A percentile compares a stretch with the other conserved stretches of the same genome.
These are phyloP conservation scores for Senna siamea DNA, from an alignment of 306 rosid species.

Conservation along the genomic window DNA sequence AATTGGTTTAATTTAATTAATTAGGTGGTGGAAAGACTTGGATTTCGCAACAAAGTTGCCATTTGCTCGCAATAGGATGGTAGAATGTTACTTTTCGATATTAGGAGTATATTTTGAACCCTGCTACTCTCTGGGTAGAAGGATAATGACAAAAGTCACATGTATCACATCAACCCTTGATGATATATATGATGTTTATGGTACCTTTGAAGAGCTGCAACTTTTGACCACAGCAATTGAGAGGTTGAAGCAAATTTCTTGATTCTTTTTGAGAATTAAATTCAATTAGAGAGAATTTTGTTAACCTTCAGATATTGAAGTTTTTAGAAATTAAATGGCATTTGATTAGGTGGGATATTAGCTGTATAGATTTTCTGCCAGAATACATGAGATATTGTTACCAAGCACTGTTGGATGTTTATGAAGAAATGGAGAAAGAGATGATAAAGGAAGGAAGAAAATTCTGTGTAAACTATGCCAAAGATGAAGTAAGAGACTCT, in stretches of 20 bases:
- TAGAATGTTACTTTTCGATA: conserved; percentile 34
- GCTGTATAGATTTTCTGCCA: conserved; percentile 6
- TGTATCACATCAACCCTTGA: conserved; percentile 30
- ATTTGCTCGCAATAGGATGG: conserved; percentile 45
- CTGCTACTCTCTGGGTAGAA: conserved; percentile 28
- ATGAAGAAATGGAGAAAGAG: conserved; percentile 2
- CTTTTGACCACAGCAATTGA: conserved; percentile 45
- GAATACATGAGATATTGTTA: conserved; percentile 18
- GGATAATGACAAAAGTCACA: conserved; percentile 32
- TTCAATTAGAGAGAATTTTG: too few relatives aligned
- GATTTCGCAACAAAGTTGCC: conserved; percentile 38
- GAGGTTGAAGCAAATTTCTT: conserved; percentile 34
- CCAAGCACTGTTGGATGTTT: not conserved
- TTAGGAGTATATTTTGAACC: conserved; percentile 36
- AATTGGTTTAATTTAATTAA: not conserved
- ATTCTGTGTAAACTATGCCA: not conserved
- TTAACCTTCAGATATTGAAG: too few relatives aligned
- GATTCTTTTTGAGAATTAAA: too few relatives aligned
- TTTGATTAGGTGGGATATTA: conserved; percentile 31
- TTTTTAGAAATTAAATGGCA: too few relatives aligned
- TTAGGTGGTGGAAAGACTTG: conserved; percentile 53
- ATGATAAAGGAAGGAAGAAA: not conserved
- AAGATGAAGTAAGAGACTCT: not conserved
- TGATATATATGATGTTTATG: conserved; percentile 54
- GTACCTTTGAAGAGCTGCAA: conserved; percentile 48